phyloP scores from a whole-genome alignment of 805 yeast genomes.

The Teunomyces pallodes region DNA sequence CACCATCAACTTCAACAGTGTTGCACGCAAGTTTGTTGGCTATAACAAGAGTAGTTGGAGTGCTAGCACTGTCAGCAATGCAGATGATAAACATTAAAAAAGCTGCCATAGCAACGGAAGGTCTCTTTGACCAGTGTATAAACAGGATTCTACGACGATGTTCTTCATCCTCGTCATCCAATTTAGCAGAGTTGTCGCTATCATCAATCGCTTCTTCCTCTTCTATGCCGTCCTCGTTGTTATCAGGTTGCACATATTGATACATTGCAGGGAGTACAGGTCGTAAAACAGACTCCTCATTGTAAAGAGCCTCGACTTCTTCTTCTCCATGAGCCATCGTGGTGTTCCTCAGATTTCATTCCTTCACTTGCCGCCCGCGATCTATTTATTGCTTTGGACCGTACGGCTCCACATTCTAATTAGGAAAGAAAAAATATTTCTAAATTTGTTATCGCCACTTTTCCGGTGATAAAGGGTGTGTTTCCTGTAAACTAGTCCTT shows the following conservation, averaged over 20 bases:
- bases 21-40: slow-evolving; percentile 26
- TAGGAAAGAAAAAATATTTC: background rate
- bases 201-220: background rate
- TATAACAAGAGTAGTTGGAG: slow-evolving; percentile 40
- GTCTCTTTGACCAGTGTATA: slow-evolving; percentile 54
- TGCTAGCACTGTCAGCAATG: slow-evolving; percentile 37
- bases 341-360: no score
- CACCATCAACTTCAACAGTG: slow-evolving; percentile 1
- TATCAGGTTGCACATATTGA: background rate
- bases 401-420: background rate
- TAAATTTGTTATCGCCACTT: background rate
- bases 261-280: background rate
- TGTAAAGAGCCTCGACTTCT: background rate
- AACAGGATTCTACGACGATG: slow-evolving; percentile 42
- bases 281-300: background rate
- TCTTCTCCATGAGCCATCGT: background rate
- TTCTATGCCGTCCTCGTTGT: background rate
- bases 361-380: background rate
- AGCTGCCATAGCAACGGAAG: slow-evolving; percentile 51
- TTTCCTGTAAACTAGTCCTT: no score
- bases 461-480: background rate
- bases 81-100: slow-evolving; percentile 40
- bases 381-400: background rate
- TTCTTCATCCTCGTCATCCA: slow-evolving; percentile 27
- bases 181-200: slow-evolving; percentile 16